phyloP scores from a whole-genome alignment of 2,329 filamentous ascomycete species.

The Penicillium capsulatum region DNA sequence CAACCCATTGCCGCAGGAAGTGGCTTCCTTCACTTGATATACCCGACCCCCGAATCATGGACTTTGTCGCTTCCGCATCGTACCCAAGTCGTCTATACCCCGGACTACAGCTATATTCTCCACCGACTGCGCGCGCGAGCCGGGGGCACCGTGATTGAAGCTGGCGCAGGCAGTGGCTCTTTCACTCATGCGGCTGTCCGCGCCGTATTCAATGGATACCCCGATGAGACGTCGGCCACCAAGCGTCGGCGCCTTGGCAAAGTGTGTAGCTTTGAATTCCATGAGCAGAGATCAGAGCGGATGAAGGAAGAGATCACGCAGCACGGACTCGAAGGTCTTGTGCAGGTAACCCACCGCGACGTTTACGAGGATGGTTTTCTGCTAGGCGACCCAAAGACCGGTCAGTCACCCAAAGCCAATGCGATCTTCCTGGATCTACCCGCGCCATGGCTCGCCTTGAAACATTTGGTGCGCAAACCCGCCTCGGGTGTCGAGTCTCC shows the following conservation, averaged over 20 bases:
- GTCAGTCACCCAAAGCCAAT: constrained; percentile 42
- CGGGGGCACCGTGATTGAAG: constrained; percentile 47
- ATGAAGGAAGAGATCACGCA: constrained; percentile 42
- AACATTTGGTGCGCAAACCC: constrained; percentile 42
- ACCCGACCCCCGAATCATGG: constrained; percentile 50
- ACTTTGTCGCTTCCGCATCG: constrained; percentile 49
- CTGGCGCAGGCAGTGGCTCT: constrained; percentile 50
- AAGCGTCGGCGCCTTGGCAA: constrained; percentile 38
- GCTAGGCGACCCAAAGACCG: constrained; percentile 31
- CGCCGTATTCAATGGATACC: constrained; percentile 48
- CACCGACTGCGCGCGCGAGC: constrained; percentile 47
- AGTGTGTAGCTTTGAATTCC: constrained; percentile 51
- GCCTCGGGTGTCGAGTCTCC: constrained; percentile 42
- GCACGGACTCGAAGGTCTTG: constrained; percentile 44
- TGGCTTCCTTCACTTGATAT: constrained; percentile 48
- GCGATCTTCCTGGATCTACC: constrained; percentile 50
- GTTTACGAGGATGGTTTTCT: constrained; percentile 49
- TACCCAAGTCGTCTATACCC: constrained; percentile 52
- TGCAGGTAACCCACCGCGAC: constrained; percentile 47
- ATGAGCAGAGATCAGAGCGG: constrained; percentile 41
- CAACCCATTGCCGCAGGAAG: constrained; percentile 40
- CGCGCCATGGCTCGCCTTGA: constrained; percentile 49
- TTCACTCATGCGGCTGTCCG: constrained; percentile 50
- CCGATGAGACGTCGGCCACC: constrained; percentile 19
- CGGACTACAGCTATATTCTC: constrained; percentile 52